phyloP scores from a whole-genome alignment of 164 flowering plant species.

The Tetrastigma voinierianum region DNA sequence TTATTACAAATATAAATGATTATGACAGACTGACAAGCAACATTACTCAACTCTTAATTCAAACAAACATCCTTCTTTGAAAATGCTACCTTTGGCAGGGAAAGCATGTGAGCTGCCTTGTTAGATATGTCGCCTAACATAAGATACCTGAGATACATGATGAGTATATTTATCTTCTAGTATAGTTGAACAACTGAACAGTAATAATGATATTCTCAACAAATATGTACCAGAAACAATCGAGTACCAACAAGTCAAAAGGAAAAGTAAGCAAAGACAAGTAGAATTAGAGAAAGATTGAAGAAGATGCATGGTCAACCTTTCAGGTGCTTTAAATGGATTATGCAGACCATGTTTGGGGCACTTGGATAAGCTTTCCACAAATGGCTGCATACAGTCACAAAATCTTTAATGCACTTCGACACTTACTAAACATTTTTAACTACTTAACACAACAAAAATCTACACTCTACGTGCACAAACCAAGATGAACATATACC shows the following conservation, averaged over 20 bases:
- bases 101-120: slow-evolving; percentile 84
- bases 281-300: neutral
- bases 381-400: slow-evolving; percentile 70
- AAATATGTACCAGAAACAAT: neutral
- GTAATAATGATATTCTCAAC: neutral
- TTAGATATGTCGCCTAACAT: slow-evolving; percentile 81
- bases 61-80: neutral
- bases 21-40: neutral
- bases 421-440: neutral
- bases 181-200: neutral
- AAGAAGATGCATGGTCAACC: slow-evolving; percentile 33
- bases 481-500: neutral
- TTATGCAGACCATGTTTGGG: slow-evolving; percentile 95
- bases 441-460: neutral
- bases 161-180: neutral
- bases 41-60: neutral
- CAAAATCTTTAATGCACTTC: neutral
- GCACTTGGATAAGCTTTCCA: slow-evolving; percentile 89
- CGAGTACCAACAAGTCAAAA: neutral
- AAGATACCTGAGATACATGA: slow-evolving; percentile 64
- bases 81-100: slow-evolving; percentile 65
- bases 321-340: slow-evolving; percentile 90
- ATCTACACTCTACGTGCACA: neutral
- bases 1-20: slow-evolving; percentile 3
- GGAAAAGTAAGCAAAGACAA: neutral